Evolutionary conservation across 2,329 filamentous ascomycete species (phyloP).

Genomic region (Botryotinia narcissicola): DNA sequence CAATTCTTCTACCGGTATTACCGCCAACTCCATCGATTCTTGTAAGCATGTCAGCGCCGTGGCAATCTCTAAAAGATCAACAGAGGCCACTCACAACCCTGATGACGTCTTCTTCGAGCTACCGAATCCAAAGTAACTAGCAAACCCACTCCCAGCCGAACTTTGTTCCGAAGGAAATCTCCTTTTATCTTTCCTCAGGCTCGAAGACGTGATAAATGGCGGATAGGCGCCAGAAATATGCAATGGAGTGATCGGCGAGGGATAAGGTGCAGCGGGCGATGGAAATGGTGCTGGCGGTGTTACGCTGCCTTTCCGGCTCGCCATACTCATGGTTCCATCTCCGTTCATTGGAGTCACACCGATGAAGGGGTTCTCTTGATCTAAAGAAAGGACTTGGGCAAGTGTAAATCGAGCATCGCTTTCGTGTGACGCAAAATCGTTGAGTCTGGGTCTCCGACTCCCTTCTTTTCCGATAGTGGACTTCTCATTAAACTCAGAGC

Average conservation of each 20-base stretch:
- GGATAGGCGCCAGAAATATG: background rate
- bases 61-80: background rate
- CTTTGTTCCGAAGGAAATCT: background rate
- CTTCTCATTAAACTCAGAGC: background rate
- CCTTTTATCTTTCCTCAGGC: slow-evolving; percentile 3
- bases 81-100: slow-evolving; percentile 8
- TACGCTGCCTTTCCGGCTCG: background rate
- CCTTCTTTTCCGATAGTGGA: background rate
- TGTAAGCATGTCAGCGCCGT: slow-evolving; percentile 5
- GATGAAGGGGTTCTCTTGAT: background rate
- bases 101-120: background rate
- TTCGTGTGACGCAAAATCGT: background rate
- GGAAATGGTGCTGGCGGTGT: background rate
- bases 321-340: slow-evolving; percentile 6
- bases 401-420: background rate
- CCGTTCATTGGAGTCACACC: background rate
- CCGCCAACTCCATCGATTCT: background rate
- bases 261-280: background rate
- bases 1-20: background rate
- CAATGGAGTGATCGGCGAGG: background rate
- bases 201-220: background rate
- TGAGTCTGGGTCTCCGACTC: background rate
- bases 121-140: slow-evolving; percentile 18
- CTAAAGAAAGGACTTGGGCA: background rate
- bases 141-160: slow-evolving; percentile 11